Conservation (phyloP, 768 basidiomycete species). For the Boletus fagicola region DNA sequence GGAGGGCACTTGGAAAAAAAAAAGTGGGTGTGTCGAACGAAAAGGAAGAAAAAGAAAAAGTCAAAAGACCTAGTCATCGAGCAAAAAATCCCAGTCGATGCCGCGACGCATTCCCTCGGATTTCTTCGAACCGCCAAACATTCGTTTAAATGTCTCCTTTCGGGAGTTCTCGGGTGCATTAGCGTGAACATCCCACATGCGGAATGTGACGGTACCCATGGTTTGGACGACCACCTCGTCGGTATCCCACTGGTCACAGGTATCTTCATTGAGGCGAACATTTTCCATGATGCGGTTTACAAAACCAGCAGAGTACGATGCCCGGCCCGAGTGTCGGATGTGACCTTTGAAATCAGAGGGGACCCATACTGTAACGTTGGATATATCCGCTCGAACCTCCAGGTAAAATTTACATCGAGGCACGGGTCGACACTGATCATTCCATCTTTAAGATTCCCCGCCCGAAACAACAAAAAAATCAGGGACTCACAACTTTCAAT, state of each 20-base stretch:
- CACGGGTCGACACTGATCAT: conserved; percentile 53
- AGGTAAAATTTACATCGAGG: conserved; percentile 58
- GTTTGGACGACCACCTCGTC: conserved; percentile 67
- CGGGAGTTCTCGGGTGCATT: conserved; percentile 60
- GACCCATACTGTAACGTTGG: conserved; percentile 72
- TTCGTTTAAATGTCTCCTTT: conserved; percentile 61
- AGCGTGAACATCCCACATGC: conserved; percentile 77
- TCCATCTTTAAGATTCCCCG: background rate
- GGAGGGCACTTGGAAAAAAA: background rate
- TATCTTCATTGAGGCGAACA: conserved; percentile 46
- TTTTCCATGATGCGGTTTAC: conserved; percentile 62
- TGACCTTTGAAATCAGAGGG: conserved; percentile 77
- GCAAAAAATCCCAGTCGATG: conserved; percentile 78
- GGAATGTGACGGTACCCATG: conserved; percentile 60
- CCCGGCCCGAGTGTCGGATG: conserved; percentile 53
- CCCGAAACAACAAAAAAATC: background rate
- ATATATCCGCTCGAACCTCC: conserved; percentile 60
- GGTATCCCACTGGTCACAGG: conserved; percentile 37
- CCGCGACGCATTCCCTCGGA: conserved; percentile 41
- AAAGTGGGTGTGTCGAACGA: conserved; percentile 15
- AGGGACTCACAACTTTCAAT: conserved; percentile 65
- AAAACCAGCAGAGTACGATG: conserved; percentile 69
- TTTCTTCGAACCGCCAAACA: conserved; percentile 58
- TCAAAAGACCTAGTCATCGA: conserved; percentile 52
- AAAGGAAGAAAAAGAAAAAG: background rate